Base-by-base conservation (phyloP, 495 filamentous ascomycete genomes). In the Barbatosphaeria neglecta region DNA sequence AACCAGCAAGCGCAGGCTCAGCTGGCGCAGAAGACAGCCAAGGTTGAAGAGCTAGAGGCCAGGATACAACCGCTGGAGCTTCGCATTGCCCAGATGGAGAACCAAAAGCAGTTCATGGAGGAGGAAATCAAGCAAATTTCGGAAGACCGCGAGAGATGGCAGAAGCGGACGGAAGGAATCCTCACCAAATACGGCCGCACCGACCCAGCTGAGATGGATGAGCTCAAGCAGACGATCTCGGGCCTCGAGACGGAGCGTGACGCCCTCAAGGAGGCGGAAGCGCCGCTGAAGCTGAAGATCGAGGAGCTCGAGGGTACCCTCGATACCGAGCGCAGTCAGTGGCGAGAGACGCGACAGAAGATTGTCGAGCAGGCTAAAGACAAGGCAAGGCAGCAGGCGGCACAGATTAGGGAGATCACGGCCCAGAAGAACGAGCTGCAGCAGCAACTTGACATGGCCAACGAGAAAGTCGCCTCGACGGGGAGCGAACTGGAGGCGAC, bases 131-230 rank as follows among this genome's bases (percentile, higher is more conserved):
- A 81, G 50, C 73, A 95, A 33, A 67, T 95, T 17, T 82, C 90
- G 48, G 82, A 86, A 48, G 88, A 95, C 58, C 78, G 89, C 5
- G 90, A 97, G 55, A 79, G 81, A 22, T 95, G 90, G 80, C 88
- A 93, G 57, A 86, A 94, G 64, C 81, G 93, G 17, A 86, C 87
- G 11, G 88, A 97, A 56, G 85, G 92, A 47, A 95, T 97, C 42
- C 77, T 98, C 18, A 85, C 87, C 51, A 96, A 95, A 55, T 95
- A 97, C 59, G 89, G 95, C 51, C 86, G 92, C 42, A 81, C 93
- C 22, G 92, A 98, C 58, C 92, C 90, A 15, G 85, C 84, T 1
- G 90, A 95, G 54, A 76, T 95, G 48, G 88, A 97, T 55, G 78
- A 78, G 48, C 68, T 97, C 45, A 95, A 90, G 61, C 76, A 81